Evolutionary conservation across 2,329 filamentous ascomycete species (phyloP), one percentile per base, ranked within the genome.

Genomic region (Curvularia eragrostidis): DNA sequence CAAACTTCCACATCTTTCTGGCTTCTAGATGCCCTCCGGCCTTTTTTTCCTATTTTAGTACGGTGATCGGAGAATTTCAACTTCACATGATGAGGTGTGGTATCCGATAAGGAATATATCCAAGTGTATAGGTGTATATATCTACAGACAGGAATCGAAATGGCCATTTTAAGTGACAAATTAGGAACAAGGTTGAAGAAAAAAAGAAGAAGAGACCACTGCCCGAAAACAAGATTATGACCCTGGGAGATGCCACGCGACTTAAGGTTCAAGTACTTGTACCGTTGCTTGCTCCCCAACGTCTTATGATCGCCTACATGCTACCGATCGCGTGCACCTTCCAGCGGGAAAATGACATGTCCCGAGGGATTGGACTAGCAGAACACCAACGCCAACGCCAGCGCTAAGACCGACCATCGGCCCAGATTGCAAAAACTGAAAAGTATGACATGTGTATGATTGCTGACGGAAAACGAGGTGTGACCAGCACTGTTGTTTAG

Each of bases 321-420:
- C 21, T 34, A 46, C 53, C 53, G 30, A 28, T 30, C 39, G 48
- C 39, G 15, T 52, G 12, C 23, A 34, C 52, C 47, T 55, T 36
- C 48, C 39, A 52, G 32, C 46, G 30, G n/a, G 34, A 39, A 43
- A 24, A 36, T 9, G 50, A 46, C 30, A 39, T 46, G 32, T 56
- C 32, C 48, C 41, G 43, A 38, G 34, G 32, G 34, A 32, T 19
- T 26, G 43, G 50, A 46, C 28, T 19, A 52, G 42, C 19, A 36
- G 30, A 38, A 62, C 49, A 47, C 58, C 58, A 54, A 54, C 60
- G 54, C 62, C 62, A 54, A 54, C 60, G 56, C 62, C 60, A 63
- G 59, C 62, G 60, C 62, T 63, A 65, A 63, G 55, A 42, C 15
- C 30, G 50, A 56, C 56, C 52, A 49, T 53, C 15, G 51, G 26